Percentiles rank a stretch among this genome's conserved stretches.
Evolutionary conservation across 345 rosid genomes (phyloP).

Genomic region (Nasturtium officinale): DNA sequence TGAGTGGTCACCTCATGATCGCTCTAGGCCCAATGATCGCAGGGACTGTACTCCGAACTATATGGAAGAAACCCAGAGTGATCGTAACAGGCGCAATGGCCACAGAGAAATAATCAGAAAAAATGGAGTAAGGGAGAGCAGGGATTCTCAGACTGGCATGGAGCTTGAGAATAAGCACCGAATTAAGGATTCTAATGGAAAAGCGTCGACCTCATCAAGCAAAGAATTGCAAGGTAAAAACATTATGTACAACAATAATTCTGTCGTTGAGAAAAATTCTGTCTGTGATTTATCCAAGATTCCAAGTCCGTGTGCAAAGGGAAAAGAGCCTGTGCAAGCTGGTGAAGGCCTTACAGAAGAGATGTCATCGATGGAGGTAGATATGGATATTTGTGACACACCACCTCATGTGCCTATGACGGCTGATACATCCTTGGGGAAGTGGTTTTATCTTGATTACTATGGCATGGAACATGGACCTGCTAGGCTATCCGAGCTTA

Average conservation of each 20-base stretch:
- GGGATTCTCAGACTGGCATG: slow-evolving; percentile 53
- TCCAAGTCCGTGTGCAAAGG: slow-evolving; percentile 47
- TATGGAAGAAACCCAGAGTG: slow-evolving; percentile 64
- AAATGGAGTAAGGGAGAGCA: slow-evolving; percentile 62
- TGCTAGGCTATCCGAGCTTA: slow-evolving; percentile 75
- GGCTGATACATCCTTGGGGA: slow-evolving; percentile 66
- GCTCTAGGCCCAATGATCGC: slow-evolving; percentile 56
- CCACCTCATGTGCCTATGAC: slow-evolving; percentile 75
- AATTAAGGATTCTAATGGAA: slow-evolving; percentile 53
- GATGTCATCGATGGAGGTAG: slow-evolving; percentile 97
- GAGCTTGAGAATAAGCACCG: slow-evolving; percentile 63
- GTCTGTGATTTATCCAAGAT: slow-evolving; percentile 51
- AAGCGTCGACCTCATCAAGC: slow-evolving; percentile 46
- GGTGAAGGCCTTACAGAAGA: slow-evolving; percentile 64
- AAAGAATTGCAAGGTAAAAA: slow-evolving; percentile 66
- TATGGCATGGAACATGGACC: slow-evolving; percentile 88
- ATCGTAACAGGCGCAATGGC: slow-evolving; percentile 55
- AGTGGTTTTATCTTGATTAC: slow-evolving; percentile 95
- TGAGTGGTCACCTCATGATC: slow-evolving; percentile 66
- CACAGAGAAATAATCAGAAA: slow-evolving; percentile 61
- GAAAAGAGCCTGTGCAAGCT: slow-evolving; percentile 53
- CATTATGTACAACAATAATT: slow-evolving; percentile 41
- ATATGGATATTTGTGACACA: slow-evolving; percentile 93
- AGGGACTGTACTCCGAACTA: slow-evolving; percentile 66
- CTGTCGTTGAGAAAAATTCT: slow-evolving; percentile 53